A percentile compares a stretch with the other conserved stretches of the same genome.
phyloP scores from a whole-genome alignment of 176 grass and related monocot genomes.

The Avena sativa region DNA sequence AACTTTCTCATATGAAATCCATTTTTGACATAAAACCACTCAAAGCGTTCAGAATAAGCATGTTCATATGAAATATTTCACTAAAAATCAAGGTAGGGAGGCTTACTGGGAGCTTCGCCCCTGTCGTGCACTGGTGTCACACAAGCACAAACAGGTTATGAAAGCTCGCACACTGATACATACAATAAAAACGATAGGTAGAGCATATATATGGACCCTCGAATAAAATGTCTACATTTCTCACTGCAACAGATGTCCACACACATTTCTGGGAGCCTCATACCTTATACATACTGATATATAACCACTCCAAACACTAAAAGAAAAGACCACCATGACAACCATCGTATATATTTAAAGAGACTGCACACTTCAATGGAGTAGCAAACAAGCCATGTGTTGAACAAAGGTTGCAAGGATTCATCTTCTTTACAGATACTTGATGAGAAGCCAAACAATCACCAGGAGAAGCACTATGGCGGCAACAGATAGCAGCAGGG shows the following conservation, averaged over 20 bases:
- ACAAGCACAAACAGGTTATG: too few relatives aligned
- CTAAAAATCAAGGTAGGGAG: too few relatives aligned
- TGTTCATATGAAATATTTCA: too few relatives aligned
- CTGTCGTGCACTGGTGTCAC: too few relatives aligned
- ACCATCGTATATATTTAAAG: conserved; percentile 36
- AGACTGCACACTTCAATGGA: conserved; percentile 40
- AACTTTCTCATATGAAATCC: too few relatives aligned
- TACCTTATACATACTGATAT: conserved; percentile 8
- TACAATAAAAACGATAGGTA: too few relatives aligned
- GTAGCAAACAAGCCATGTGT: background rate
- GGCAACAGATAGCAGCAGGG: conserved; percentile 62
- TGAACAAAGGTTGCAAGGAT: background rate
- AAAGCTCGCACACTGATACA: too few relatives aligned
- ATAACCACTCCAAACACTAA: conserved; percentile 24
- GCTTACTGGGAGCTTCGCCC: too few relatives aligned
- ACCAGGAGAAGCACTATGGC: conserved; percentile 78
- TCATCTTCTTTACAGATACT: conserved; percentile 68
- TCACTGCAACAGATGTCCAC: background rate
- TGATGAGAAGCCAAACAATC: conserved; percentile 84
- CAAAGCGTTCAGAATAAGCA: too few relatives aligned
- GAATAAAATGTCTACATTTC: conserved; percentile 4
- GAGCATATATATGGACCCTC: background rate
- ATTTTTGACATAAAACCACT: too few relatives aligned
- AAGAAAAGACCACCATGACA: conserved; percentile 32
- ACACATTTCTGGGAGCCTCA: conserved; percentile 12